Evolutionary conservation across 1,139 yeast species (phyloP).

Genomic region (Yamadazyma trypodendri): DNA sequence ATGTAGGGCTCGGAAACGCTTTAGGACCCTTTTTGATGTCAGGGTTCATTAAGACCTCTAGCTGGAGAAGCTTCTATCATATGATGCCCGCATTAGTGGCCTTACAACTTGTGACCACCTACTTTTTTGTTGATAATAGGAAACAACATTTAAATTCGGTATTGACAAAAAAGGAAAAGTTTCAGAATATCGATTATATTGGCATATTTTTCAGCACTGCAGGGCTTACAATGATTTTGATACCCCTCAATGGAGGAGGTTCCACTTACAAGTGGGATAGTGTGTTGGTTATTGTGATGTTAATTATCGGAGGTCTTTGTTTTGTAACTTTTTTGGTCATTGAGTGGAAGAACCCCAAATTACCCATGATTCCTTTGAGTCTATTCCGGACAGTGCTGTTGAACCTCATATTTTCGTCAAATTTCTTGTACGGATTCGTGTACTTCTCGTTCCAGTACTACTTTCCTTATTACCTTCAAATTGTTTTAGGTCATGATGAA

Average conservation of each 20-base stretch:
- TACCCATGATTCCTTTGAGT: slow-evolving; percentile 58
- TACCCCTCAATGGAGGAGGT: slow-evolving; percentile 59
- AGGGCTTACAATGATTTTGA: slow-evolving; percentile 43
- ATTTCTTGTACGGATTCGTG: slow-evolving; percentile 49
- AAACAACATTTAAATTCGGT: slow-evolving; percentile 20
- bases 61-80: slow-evolving; percentile 55
- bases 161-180: slow-evolving; percentile 28
- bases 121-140: slow-evolving; percentile 23
- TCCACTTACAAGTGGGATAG: slow-evolving; percentile 52
- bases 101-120: slow-evolving; percentile 25
- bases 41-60: slow-evolving; percentile 40
- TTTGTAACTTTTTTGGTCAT: slow-evolving; percentile 39
- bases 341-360: slow-evolving; percentile 47
- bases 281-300: slow-evolving; percentile 43
- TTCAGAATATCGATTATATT: slow-evolving; percentile 45
- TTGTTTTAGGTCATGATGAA: slow-evolving; percentile 42
- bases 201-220: slow-evolving; percentile 48
- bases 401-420: slow-evolving; percentile 40
- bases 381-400: slow-evolving; percentile 41
- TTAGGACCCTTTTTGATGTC: slow-evolving; percentile 57
- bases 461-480: slow-evolving; percentile 51
- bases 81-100: slow-evolving; percentile 45
- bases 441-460: slow-evolving; percentile 47
- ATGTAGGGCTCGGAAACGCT: slow-evolving; percentile 55
- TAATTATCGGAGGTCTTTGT: slow-evolving; percentile 44